Evolutionary conservation across 2,329 filamentous ascomycete genomes (phyloP), one percentile per base, ranked within the genome.

Genomic region (Periconia macrospinosa): DNA sequence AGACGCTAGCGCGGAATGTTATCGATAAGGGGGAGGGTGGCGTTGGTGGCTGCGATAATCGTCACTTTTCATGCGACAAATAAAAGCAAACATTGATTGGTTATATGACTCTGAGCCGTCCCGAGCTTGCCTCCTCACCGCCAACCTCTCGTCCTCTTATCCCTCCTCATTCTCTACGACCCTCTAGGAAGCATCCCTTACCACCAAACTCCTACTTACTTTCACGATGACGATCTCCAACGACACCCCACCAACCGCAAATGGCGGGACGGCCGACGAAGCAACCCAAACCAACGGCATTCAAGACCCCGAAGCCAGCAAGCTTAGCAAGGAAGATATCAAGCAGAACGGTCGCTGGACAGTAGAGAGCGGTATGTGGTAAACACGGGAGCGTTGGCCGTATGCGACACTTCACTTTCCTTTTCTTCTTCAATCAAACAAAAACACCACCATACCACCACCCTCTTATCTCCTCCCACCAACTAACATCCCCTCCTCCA

Each of bases 321-420:
- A 75, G 33, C 59, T 74, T 27, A 68, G 65, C 59, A 58, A 55
- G 49, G 70, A 65, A 14, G 58, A 61, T 30, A 55, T 57, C 6
- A 41, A 60, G 41, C 17, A 33, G 13, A 47, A 60, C 37, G 42
- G 47, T 30, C 47, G 49, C 33, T 81, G 78, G 78, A 76, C 74
- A 30, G 75, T 76, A 55, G 71, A 78, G 55, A 76, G 73, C 53
- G 77, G 77, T 79, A 78, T 69, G 75, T 77, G 52, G 53, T 65
- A 57, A 67, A 57, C 55, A 56, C 49, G 56, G 17, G 60, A 62
- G 60, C 54, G 56, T 54, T 54, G 49, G 62, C 56, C 67, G 68
- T 71, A 72, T 62, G 65, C 70, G 63, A 56, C 54, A 62, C 62
- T 57, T 69, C 61, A 59, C 50, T 61, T 56, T 33, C 9, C n/a